Evolutionary conservation across 495 filamentous ascomycete genomes (phyloP), one percentile per base, ranked within the genome.

Genomic region (Penicillium mononematosum): DNA sequence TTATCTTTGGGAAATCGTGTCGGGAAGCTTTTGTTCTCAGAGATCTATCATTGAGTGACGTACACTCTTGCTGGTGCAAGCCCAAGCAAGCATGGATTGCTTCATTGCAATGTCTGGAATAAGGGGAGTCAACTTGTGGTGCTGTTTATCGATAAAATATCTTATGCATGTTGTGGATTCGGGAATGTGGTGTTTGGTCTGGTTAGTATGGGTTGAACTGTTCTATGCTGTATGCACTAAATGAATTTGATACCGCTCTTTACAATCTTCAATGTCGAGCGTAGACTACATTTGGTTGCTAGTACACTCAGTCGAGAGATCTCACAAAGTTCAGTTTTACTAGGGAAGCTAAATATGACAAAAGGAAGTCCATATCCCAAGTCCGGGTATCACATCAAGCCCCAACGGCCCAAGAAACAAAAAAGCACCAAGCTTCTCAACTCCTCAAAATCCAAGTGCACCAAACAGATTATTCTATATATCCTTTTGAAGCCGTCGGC

Each of bases 401-500:
- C 32, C 39, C 9, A 27, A 24, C 4, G 45, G 17, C 29, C 27
- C 11, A 22, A 34, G 45, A 47, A 39, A 20, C 38, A 16, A 14
- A 45, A 34, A 44, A 32, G 25, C 2, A 22, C 25, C 36, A 27
- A 24, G 36, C 22, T 42, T 32, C 1, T 36, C 31, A 20, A 55
- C 56, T 52, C 56, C 56, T 32, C 16, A 41, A 50, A n/a, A 29
- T 6, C 19, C 12, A 48, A 45, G 32, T 36, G 48, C 34, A 49
- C 38, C 39, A 59, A 45, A 46, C 12, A 46, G 5, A 11, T 11
- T 3, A 2, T 29, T 19, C 65, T 63, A 73, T 32, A 55, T 58
- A 44, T 65, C 61, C 11, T 55, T 67, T 16, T 52, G 29, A 6
- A 75, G 48, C 14, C 70, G 84, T 61, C 79, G 81, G 4, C 90